Conservation (phyloP, 75 land plant genomes). For the Picea glauca region DNA sequence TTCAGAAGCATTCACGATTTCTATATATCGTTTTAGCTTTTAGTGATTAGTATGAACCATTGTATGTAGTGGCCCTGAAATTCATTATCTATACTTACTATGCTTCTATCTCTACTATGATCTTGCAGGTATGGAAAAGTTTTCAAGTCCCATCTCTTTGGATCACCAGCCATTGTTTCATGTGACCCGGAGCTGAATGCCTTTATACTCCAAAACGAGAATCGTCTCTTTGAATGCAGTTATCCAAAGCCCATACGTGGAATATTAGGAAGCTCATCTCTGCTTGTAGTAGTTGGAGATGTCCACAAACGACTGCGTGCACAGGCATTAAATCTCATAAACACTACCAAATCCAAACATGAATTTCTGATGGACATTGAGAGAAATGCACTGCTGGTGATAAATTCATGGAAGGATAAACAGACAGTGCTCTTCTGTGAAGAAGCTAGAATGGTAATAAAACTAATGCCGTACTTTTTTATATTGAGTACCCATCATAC, state of each 20-base stretch:
- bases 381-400: constrained; percentile 18
- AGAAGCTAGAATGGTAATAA: constrained; percentile 50
- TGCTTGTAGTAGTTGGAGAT: constrained; percentile 47
- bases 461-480: not conserved
- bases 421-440: constrained; percentile 28
- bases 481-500: not conserved
- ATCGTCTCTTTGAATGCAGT: constrained; percentile 52
- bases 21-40: not conserved
- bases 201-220: constrained; percentile 76
- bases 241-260: constrained; percentile 58
- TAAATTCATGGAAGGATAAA: constrained; percentile 40
- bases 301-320: constrained; percentile 46
- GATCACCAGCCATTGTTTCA: constrained; percentile 61
- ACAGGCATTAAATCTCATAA: constrained; percentile 28
- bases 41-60: not conserved
- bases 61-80: not conserved
- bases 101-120: not conserved
- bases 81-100: not conserved
- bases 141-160: constrained; percentile 79
- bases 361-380: constrained; percentile 34
- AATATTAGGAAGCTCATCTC: constrained; percentile 44
- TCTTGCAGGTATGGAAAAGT: constrained; percentile 66
- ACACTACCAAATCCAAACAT: constrained; percentile 19
- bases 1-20: not conserved
- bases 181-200: constrained; percentile 68